phyloP scores from a whole-genome alignment of 2,329 filamentous ascomycete genomes.

The Hymenoscyphus infarciens region DNA sequence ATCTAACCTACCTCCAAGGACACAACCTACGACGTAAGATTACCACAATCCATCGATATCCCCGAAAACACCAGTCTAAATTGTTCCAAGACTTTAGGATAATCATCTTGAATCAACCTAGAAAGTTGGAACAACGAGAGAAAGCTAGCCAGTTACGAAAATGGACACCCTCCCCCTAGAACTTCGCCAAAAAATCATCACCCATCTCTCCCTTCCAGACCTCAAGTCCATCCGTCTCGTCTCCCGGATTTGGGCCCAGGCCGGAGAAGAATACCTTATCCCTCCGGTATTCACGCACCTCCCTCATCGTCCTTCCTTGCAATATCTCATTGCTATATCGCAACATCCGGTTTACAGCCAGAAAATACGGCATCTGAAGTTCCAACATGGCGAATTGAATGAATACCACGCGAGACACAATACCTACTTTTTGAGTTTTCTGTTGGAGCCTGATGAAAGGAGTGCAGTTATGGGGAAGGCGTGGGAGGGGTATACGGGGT shows the following conservation, averaged over 20 bases:
- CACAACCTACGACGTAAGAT: too few relatives aligned
- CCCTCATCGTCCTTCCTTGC: slow-evolving; percentile 25
- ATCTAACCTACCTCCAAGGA: too few relatives aligned
- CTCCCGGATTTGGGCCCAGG: slow-evolving; percentile 23
- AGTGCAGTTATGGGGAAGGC: slow-evolving; percentile 31
- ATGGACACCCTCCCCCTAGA: slow-evolving; percentile 29
- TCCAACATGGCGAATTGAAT: slow-evolving; percentile 32
- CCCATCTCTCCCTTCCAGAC: slow-evolving; percentile 14
- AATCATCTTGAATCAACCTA: too few relatives aligned
- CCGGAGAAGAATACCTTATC: slow-evolving; percentile 31
- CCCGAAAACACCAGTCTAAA: too few relatives aligned
- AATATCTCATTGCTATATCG: slow-evolving; percentile 25
- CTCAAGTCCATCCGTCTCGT: slow-evolving; percentile 25
- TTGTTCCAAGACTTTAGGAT: too few relatives aligned
- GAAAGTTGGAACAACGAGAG: too few relatives aligned
- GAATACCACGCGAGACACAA: slow-evolving; percentile 34
- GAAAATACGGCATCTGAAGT: slow-evolving; percentile 18
- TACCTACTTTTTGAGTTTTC: slow-evolving; percentile 30
- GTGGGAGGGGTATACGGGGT: slow-evolving; percentile 32
- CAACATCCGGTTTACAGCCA: slow-evolving; percentile 25
- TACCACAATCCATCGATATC: too few relatives aligned
- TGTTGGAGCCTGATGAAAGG: slow-evolving; percentile 28
- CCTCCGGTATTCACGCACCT: slow-evolving; percentile 21
- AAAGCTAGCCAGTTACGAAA: too few relatives aligned
- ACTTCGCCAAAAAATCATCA: slow-evolving; percentile 24